Conservation (phyloP, 306 rosid genomes). For the Ochetophila trinervis region DNA sequence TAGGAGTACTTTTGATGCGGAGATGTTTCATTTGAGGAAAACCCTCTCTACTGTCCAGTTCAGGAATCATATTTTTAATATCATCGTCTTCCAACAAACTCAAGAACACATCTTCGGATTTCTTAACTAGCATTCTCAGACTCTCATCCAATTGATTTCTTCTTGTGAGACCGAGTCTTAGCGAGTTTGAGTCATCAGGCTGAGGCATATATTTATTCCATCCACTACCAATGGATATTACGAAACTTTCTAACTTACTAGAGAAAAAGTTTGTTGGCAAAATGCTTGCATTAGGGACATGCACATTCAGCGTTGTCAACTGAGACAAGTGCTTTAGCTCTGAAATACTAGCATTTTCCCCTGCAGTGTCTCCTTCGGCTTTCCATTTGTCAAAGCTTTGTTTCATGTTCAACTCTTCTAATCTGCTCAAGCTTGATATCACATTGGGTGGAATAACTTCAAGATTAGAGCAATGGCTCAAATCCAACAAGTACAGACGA, state of each 20-base stretch:
- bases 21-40: conserved; percentile 39
- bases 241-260: conserved; percentile 24
- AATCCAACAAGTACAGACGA: conserved; percentile 35
- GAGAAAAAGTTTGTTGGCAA: conserved; percentile 27
- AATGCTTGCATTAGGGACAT: conserved; percentile 14
- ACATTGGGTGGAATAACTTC: conserved; percentile 26
- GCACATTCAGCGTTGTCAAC: conserved; percentile 29
- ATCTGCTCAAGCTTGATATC: conserved; percentile 23
- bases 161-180: conserved; percentile 25
- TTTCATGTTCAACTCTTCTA: conserved; percentile 44
- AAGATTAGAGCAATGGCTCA: conserved; percentile 35
- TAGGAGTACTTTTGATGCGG: conserved; percentile 27
- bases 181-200: conserved; percentile 13
- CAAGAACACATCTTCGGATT: conserved; percentile 37
- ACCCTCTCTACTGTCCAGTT: conserved; percentile 28
- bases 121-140: conserved; percentile 26
- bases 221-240: conserved; percentile 38
- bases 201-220: conserved; percentile 14
- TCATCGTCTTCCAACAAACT: conserved; percentile 32
- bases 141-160: conserved; percentile 23
- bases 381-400: conserved; percentile 29
- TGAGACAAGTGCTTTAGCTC: conserved; percentile 34
- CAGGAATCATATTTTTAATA: conserved; percentile 20
- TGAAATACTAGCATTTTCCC: conserved; percentile 15
- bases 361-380: not conserved